phyloP scores from a whole-genome alignment of 2,329 filamentous ascomycete genomes.

The Neopestalotiopsis rosae region DNA sequence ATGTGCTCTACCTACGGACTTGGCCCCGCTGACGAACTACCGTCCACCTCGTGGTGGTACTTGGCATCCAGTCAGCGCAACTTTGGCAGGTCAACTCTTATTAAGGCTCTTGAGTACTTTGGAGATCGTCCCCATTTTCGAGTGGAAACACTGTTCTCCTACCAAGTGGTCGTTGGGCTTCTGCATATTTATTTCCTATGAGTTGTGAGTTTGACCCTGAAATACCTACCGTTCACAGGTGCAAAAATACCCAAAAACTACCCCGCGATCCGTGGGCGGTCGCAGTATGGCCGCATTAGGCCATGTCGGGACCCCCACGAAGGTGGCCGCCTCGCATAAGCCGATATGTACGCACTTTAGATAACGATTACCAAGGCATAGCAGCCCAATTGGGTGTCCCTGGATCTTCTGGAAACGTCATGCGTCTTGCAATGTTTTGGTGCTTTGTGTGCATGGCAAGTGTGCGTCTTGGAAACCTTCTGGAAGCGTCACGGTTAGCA shows the following conservation, averaged over 20 bases:
- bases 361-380: neutral
- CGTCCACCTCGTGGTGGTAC: too few species aligned
- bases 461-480: neutral
- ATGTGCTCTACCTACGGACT: neutral
- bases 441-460: neutral
- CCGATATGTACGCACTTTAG: slow-evolving; percentile 1
- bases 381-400: neutral
- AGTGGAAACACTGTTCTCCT: too few species aligned
- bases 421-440: slow-evolving; percentile 3
- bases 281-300: slow-evolving; percentile 11
- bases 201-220: too few species aligned
- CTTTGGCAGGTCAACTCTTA: too few species aligned
- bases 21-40: neutral
- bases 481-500: neutral
- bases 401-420: neutral
- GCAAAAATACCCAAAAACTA: too few species aligned
- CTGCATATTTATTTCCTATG: too few species aligned
- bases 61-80: too few species aligned
- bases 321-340: neutral
- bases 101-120: too few species aligned
- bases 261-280: slow-evolving; percentile 1
- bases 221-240: too few species aligned
- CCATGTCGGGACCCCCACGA: neutral
- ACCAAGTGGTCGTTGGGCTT: too few species aligned
- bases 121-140: too few species aligned